phyloP scores from a whole-genome alignment of 345 rosid genomes.

The Dovyalis caffra region DNA sequence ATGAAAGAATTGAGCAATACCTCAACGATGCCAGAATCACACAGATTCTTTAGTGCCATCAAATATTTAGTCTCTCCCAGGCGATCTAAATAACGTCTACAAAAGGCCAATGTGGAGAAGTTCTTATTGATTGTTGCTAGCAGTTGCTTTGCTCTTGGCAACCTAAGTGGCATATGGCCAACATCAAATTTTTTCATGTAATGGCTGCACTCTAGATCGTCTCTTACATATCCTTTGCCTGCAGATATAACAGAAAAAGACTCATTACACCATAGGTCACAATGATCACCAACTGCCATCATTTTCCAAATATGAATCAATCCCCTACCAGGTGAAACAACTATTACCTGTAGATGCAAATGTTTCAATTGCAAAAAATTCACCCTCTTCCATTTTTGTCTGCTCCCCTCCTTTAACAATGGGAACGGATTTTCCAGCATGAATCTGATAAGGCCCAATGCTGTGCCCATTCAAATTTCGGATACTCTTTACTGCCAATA shows the following conservation, averaged over 20 bases:
- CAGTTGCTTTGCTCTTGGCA: conserved; percentile 93
- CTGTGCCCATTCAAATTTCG: conserved; percentile 89
- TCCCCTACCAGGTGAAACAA: background rate
- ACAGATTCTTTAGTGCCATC: conserved; percentile 90
- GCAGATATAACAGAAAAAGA: conserved; percentile 14
- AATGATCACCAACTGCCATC: background rate
- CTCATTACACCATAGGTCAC: background rate
- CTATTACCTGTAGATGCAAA: conserved; percentile 83
- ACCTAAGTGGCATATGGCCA: conserved; percentile 74
- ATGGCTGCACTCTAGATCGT: conserved; percentile 94
- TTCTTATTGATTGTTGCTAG: conserved; percentile 91
- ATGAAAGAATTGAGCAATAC: conserved; percentile 31
- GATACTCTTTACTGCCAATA: conserved; percentile 74
- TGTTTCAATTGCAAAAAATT: conserved; percentile 90
- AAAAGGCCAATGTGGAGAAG: conserved; percentile 89
- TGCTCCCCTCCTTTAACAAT: conserved; percentile 97
- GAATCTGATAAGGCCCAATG: conserved; percentile 83
- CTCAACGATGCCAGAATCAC: conserved; percentile 88
- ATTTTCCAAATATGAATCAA: conserved; percentile 4
- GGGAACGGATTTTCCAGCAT: conserved; percentile 95
- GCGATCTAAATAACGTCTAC: conserved; percentile 88
- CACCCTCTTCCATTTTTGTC: conserved; percentile 98
- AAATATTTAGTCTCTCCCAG: conserved; percentile 90
- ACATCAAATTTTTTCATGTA: conserved; percentile 85
- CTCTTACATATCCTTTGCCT: conserved; percentile 93